Evolutionary conservation across 129 eudicot genomes (phyloP).

Genomic region (Smallanthus sonchifolius): DNA sequence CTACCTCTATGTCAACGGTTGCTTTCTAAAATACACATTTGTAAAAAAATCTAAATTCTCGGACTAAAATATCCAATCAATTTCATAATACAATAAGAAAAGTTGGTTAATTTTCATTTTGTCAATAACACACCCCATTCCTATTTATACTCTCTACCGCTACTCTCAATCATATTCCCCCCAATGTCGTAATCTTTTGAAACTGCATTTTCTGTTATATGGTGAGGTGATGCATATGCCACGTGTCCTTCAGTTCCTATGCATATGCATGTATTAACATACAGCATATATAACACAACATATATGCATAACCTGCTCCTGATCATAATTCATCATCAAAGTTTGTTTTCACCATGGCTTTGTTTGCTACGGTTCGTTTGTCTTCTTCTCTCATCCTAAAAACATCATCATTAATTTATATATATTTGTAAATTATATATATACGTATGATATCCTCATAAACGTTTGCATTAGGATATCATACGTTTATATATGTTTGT

Average conservation of each 20-base stretch:
- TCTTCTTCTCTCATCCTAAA: background rate
- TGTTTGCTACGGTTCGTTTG: constrained; percentile 21
- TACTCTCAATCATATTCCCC: constrained; percentile 12
- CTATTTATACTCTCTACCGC: constrained; percentile 13
- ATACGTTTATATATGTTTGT: no score
- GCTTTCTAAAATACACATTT: no score
- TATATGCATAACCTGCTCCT: background rate
- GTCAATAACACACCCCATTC: background rate
- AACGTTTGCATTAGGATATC: no score
- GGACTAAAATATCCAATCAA: no score
- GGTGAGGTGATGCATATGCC: background rate
- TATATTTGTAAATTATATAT: background rate
- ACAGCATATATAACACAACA: background rate
- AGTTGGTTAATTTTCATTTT: no score
- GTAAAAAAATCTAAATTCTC: no score
- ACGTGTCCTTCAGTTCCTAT: background rate
- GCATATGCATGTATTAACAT: background rate
- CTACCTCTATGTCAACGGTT: no score
- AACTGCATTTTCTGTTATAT: constrained; percentile 2
- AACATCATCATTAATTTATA: background rate
- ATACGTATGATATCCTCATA: background rate
- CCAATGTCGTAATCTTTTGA: constrained; percentile 13
- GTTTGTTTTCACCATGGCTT: constrained; percentile 20
- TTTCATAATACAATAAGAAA: no score
- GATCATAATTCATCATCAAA: constrained; percentile 4